A percentile compares a stretch with the other conserved stretches of the same genome.
Evolutionary conservation across 2,329 filamentous ascomycete species (phyloP).

Genomic region (Claviceps sp.): DNA sequence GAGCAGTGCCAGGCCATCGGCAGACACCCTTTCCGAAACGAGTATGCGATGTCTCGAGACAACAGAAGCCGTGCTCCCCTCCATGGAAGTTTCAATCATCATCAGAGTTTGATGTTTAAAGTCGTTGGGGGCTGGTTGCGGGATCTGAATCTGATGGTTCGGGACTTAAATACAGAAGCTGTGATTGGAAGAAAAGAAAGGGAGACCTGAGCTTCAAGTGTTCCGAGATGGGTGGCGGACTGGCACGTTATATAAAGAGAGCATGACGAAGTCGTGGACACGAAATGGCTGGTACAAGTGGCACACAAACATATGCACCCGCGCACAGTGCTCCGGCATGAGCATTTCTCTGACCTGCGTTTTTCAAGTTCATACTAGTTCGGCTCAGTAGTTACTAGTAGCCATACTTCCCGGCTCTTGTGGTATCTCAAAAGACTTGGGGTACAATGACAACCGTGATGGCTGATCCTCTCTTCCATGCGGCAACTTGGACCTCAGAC

Average conservation of each 20-base stretch:
- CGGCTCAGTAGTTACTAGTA: not conserved
- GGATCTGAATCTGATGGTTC: no score
- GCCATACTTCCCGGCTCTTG: not conserved
- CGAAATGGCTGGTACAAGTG: not conserved
- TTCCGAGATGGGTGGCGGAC: not conserved
- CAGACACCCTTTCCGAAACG: constrained; percentile 67
- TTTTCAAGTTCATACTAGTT: not conserved
- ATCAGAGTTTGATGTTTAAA: not conserved
- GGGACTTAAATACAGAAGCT: no score
- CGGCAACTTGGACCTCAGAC: no score
- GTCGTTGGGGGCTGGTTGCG: not conserved
- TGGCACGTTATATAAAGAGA: not conserved
- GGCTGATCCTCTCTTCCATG: not conserved
- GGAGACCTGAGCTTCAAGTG: not conserved
- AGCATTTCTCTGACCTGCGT: not conserved
- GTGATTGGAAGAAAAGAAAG: not conserved
- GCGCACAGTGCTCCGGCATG: not conserved
- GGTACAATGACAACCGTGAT: not conserved
- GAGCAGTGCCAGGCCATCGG: constrained; percentile 62
- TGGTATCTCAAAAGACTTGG: not conserved
- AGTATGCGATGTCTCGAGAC: constrained; percentile 37
- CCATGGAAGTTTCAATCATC: constrained; percentile 17
- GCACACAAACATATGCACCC: not conserved
- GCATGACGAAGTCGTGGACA: not conserved
- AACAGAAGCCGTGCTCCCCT: constrained; percentile 1